Conservation (phyloP, 2,329 filamentous ascomycete species). For the Cladosporium colombiae region DNA sequence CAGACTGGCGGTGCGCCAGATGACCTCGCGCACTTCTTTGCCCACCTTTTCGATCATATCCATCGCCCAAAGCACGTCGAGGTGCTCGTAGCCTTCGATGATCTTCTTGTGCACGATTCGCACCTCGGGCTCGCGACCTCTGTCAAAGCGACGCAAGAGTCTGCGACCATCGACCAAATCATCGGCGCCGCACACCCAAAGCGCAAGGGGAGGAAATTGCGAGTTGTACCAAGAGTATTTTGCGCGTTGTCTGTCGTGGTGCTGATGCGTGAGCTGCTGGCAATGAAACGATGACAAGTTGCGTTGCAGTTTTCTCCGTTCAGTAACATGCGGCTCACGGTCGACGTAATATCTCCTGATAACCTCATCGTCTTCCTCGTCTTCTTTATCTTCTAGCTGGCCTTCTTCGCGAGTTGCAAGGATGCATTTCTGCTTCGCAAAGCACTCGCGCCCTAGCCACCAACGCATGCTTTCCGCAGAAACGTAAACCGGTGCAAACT, state of each 20-base stretch:
- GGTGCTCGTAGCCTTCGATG: conserved; percentile 85
- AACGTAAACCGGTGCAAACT: conserved; percentile 89
- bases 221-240: conserved; percentile 76
- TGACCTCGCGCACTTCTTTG: conserved; percentile 72
- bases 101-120: conserved; percentile 78
- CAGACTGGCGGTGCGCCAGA: conserved; percentile 73
- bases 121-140: conserved; percentile 78
- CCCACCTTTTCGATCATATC: conserved; percentile 83
- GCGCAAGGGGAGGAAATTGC: conserved; percentile 75
- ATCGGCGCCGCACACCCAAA: conserved; percentile 86
- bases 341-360: conserved; percentile 40
- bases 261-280: conserved; percentile 32
- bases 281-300: conserved; percentile 36
- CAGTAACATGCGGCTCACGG: conserved; percentile 31
- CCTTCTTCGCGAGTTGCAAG: conserved; percentile 75
- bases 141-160: conserved; percentile 72
- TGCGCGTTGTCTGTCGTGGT: conserved; percentile 37
- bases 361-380: conserved; percentile 45
- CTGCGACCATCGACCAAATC: conserved; percentile 79
- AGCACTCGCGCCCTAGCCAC: conserved; percentile 90
- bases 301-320: conserved; percentile 32
- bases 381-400: conserved; percentile 57
- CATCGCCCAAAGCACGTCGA: conserved; percentile 95
- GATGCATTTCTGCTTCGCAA: conserved; percentile 83
- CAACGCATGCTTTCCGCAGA: conserved; percentile 88